phyloP scores from a whole-genome alignment of 176 grass and related monocot species.

The Sorghum bicolor region Sorghum_bicolor_NCBIv3 NC_012873.2:44843001-44843500 shows the following conservation, averaged over 20 bases:
- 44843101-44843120: constrained; percentile 85
- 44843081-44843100: constrained; percentile 76
- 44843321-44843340: no score
- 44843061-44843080: constrained; percentile 45
- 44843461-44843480: no score
- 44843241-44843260: not conserved
- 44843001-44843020: constrained; percentile 87
- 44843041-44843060: constrained; percentile 73
- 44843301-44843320: not conserved
- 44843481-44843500: no score
- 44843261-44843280: not conserved
- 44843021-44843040: constrained; percentile 98
- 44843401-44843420: constrained; percentile 1
- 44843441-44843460: not conserved
- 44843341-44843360: no score
- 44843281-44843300: not conserved
- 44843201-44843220: not conserved
- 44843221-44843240: not conserved
- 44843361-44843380: constrained; percentile 14
- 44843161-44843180: not conserved
- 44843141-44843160: not conserved
- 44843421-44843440: no score
- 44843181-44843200: not conserved
- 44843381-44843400: no score
- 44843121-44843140: constrained; percentile 34